Evolutionary conservation across 441 rosid species (phyloP), one percentile per base, ranked within the genome.

Genomic region (Cnidoscolus chayamansa): DNA sequence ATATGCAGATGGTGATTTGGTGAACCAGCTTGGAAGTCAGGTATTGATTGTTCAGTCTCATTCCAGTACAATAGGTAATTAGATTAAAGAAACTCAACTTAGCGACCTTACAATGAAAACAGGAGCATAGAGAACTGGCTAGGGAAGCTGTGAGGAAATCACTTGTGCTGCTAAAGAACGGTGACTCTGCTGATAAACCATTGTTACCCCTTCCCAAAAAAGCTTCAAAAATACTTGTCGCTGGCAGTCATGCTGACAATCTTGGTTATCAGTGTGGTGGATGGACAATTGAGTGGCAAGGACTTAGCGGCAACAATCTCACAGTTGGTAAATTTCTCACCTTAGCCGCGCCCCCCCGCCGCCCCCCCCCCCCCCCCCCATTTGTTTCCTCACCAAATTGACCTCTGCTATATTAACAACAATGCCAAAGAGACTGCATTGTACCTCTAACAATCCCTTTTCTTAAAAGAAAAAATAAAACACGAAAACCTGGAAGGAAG

Each of bases 141-240:
- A 82, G 89, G 65, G 93, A 90, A 76, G 96, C 91, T 7, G 93
- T 86, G 63, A 84, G 96, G 69, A 90, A 83, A 76, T 88, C 96
- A 7, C 82, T 90, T 63, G 93, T 87, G 77, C 76, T 85, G 72
- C 74, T 90, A 60, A 86, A 86, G 82, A 90, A 90, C 40, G 89
- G 89, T 4, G 58, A 73, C 49, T 49, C 71, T 45, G 81, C 73
- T 4, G 76, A 75, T 48, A 10, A 75, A 69, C 91, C 90, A 61
- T 37, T 86, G 81, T 77, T 90, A 30, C 91, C 93, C 19, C 86
- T 90, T 15, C 83, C 89, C 35, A 86, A 85, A 72, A 83, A 84
- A 63, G 72, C 86, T 20, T 19, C 81, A 0, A 88, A 84, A 67
- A 82, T 90, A 61, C 89, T 90, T 0, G 89, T 90, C 1, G 89